Conservation (phyloP, 768 basidiomycete species). For the Pulveroboletus sp. region DNA sequence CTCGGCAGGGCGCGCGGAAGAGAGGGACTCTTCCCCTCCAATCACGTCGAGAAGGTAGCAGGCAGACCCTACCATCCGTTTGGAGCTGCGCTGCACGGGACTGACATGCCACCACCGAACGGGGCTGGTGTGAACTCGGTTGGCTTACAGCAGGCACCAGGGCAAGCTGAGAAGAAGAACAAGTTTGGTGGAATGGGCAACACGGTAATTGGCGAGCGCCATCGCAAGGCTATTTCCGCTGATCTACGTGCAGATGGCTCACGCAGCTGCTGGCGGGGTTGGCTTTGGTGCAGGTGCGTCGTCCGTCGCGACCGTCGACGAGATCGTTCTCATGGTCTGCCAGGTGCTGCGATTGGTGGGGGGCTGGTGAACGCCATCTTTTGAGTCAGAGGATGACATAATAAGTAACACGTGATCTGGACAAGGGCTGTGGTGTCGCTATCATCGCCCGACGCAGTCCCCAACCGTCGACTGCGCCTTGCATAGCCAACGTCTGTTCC, state of each 20-base stretch:
- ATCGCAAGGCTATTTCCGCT: conserved; percentile 13
- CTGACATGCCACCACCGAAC: conserved; percentile 28
- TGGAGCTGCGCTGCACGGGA: conserved; percentile 34
- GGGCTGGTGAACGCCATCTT: conserved; percentile 48
- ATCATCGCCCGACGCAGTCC: not conserved
- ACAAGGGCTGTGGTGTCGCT: too few species aligned
- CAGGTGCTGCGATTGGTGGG: conserved; percentile 49
- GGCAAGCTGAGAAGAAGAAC: conserved; percentile 45
- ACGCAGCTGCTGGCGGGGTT: conserved; percentile 63
- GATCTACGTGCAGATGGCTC: conserved; percentile 40
- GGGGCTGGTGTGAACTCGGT: conserved; percentile 27
- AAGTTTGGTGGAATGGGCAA: conserved; percentile 54
- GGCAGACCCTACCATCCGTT: conserved; percentile 33
- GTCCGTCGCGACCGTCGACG: not conserved
- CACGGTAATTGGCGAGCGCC: conserved; percentile 39
- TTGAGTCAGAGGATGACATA: conserved; percentile 29
- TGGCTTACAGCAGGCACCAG: conserved; percentile 26
- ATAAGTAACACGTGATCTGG: conserved; percentile 22
- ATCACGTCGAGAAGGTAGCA: conserved; percentile 60
- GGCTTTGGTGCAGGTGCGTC: conserved; percentile 70
- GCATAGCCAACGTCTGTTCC: conserved; percentile 6
- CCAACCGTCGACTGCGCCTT: conserved; percentile 7
- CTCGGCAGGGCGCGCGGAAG: conserved; percentile 57
- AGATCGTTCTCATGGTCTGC: not conserved
- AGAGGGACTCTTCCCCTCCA: conserved; percentile 75